These are phyloP conservation scores for Madurella fahalii DNA, from an alignment of 2,329 filamentous ascomycete genomes.

Conservation along the genomic window DNA sequence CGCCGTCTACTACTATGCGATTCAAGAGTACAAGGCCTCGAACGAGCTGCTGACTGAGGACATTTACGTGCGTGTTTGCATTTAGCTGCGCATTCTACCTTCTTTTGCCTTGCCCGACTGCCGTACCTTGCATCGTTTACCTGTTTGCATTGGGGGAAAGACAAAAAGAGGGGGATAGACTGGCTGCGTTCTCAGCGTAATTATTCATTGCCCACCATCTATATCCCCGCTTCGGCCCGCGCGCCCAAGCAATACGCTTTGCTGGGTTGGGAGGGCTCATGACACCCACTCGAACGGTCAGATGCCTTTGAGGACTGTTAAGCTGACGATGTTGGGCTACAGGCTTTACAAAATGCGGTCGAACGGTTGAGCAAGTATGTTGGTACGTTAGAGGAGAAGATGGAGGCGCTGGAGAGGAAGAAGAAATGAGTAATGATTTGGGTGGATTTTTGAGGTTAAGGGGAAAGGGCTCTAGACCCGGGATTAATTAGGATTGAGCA, in stretches of 20 bases:
- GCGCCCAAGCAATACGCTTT: not conserved
- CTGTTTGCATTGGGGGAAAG: not conserved
- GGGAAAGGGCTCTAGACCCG: not conserved
- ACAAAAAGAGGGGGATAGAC: not conserved
- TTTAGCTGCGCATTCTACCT: slow-evolving; percentile 32
- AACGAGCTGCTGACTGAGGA: slow-evolving; percentile 94
- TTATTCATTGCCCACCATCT: slow-evolving; percentile 4
- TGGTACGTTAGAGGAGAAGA: slow-evolving; percentile 73
- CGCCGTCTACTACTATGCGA: slow-evolving; percentile 85
- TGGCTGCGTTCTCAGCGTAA: slow-evolving; percentile 10
- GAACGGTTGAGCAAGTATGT: slow-evolving; percentile 83
- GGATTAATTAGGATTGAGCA: not conserved
- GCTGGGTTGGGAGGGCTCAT: not conserved
- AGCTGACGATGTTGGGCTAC: slow-evolving; percentile 15
- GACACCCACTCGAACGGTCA: not conserved
- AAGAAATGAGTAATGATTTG: slow-evolving; percentile 51
- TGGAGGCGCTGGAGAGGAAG: slow-evolving; percentile 61
- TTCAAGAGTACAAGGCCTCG: slow-evolving; percentile 88
- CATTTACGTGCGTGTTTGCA: slow-evolving; percentile 74
- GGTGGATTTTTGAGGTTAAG: not conserved
- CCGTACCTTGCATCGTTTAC: not conserved
- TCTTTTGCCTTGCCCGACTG: slow-evolving; percentile 10
- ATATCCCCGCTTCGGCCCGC: not conserved
- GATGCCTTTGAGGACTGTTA: not conserved
- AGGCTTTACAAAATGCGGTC: slow-evolving; percentile 86